Evolutionary conservation across 1,284 basidiomycete genomes (phyloP).

Genomic region (Cutaneotrichosporon dermatis): DNA sequence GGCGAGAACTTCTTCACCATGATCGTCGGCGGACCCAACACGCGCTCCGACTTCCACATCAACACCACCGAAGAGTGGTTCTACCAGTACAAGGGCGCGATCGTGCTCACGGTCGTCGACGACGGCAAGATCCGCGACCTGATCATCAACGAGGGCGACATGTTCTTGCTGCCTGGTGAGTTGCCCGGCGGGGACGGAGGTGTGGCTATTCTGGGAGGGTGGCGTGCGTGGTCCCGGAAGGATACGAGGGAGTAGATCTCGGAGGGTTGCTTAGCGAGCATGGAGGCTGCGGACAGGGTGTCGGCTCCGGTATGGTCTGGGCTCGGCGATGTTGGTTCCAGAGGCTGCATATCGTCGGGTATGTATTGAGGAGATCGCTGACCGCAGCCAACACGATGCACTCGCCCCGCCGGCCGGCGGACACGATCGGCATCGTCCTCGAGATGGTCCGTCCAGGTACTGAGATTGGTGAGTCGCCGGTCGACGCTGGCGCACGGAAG

Average conservation of each 20-base stretch:
- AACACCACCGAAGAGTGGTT: slow-evolving; percentile 98
- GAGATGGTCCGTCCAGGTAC: slow-evolving; percentile 75
- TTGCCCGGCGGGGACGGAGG: too few species aligned
- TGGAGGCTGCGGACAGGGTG: too few species aligned
- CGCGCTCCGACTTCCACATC: slow-evolving; percentile 84
- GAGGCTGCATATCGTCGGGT: too few species aligned
- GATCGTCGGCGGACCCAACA: slow-evolving; percentile 89
- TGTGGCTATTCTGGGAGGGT: background rate
- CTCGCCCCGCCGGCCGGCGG: slow-evolving; percentile 82
- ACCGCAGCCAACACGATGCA: slow-evolving; percentile 82
- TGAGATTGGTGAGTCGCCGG: slow-evolving; percentile 47
- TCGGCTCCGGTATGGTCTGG: too few species aligned
- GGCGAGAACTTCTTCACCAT: slow-evolving; percentile 82
- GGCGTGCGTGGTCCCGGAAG: too few species aligned
- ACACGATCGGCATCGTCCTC: slow-evolving; percentile 91
- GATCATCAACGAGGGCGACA: slow-evolving; percentile 85
- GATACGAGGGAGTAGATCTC: too few species aligned
- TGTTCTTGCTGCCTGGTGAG: slow-evolving; percentile 88
- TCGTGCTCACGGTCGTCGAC: slow-evolving; percentile 83
- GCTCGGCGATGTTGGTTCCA: too few species aligned
- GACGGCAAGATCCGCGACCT: slow-evolving; percentile 84
- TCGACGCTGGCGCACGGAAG: background rate
- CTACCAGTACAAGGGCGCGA: slow-evolving; percentile 86
- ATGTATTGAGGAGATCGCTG: background rate
- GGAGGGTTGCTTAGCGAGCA: background rate